A percentile compares a stretch with the other conserved stretches of the same genome.
These are phyloP conservation scores for Candolleomyces efflorescens DNA, from an alignment of 768 basidiomycete species.

Conservation along the genomic window DNA sequence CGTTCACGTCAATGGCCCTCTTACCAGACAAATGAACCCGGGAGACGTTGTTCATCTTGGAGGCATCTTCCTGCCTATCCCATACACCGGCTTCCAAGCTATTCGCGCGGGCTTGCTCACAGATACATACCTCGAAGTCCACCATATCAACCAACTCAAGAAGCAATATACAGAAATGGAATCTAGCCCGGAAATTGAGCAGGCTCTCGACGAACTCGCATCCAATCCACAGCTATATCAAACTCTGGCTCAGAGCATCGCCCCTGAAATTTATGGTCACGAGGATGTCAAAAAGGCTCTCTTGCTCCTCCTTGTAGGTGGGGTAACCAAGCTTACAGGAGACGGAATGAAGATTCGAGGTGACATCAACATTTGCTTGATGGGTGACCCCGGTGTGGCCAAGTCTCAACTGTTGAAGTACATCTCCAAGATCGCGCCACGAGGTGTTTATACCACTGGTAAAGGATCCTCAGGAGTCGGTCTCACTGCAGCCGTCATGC, in stretches of 20 bases:
- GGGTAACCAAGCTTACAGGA: conserved; percentile 90
- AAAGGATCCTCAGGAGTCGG: conserved; percentile 98
- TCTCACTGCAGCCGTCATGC: conserved; percentile 98
- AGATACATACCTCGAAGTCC: conserved; percentile 93
- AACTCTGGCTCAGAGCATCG: conserved; percentile 88
- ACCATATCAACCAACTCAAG: conserved; percentile 90
- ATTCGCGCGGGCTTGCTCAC: conserved; percentile 94
- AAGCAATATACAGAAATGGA: conserved; percentile 98
- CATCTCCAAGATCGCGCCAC: conserved; percentile 96
- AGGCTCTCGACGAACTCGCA: conserved; percentile 62
- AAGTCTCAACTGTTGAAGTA: conserved; percentile 98
- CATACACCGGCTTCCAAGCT: conserved; percentile 97
- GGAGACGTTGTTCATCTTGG: conserved; percentile 94
- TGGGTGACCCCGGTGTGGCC: conserved; percentile 99
- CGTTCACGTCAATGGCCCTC: conserved; percentile 84
- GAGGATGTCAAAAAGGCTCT: conserved; percentile 96
- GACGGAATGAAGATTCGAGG: conserved; percentile 99
- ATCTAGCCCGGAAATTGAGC: conserved; percentile 77
- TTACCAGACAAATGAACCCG: conserved; percentile 89
- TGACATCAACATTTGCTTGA: conserved; percentile 94
- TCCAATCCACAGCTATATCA: conserved; percentile 79
- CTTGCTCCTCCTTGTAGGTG: conserved; percentile 87
- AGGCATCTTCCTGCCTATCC: conserved; percentile 96
- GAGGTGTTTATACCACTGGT: conserved; percentile 97
- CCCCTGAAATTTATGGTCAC: conserved; percentile 98